These are phyloP conservation scores for Nitzschia palea DNA, from an alignment of 108 stramenopile genomes.

Conservation along the genomic window DNA sequence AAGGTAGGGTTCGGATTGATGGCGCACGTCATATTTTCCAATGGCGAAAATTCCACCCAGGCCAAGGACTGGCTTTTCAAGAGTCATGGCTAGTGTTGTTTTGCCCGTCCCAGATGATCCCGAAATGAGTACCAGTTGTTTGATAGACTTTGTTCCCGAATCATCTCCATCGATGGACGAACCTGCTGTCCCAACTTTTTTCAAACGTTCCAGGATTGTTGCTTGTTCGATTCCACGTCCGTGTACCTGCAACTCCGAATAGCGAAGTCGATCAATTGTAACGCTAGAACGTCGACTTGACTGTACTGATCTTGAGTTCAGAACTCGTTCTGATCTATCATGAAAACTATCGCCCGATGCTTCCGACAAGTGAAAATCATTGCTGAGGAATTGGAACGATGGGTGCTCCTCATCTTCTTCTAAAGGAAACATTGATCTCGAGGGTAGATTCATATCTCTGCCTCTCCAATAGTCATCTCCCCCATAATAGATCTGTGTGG, in stretches of 20 bases:
- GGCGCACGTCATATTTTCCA: conserved; percentile 4
- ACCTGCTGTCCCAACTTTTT: neutral
- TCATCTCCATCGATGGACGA: neutral
- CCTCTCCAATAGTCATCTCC: no score
- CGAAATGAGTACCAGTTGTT: neutral
- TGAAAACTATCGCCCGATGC: no score
- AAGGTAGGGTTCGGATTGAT: conserved; percentile 1
- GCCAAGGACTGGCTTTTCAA: neutral
- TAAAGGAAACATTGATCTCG: no score
- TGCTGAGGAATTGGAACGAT: no score
- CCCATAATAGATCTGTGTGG: no score
- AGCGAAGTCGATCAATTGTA: neutral
- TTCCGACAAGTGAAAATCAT: no score
- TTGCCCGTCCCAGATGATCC: conserved; percentile 5
- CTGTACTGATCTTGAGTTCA: no score
- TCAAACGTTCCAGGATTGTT: neutral
- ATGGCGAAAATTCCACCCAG: neutral
- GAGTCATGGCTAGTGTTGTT: neutral
- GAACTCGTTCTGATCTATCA: no score
- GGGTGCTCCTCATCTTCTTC: no score
- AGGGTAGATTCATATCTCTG: no score
- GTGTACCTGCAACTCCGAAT: neutral
- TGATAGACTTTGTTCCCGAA: neutral
- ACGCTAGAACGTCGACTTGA: no score
- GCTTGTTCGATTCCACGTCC: neutral